A percentile compares a stretch with the other conserved stretches of the same genome.
These are phyloP conservation scores for Gossypium schwendimanii DNA, from an alignment of 441 rosid genomes.

Conservation along the genomic window DNA sequence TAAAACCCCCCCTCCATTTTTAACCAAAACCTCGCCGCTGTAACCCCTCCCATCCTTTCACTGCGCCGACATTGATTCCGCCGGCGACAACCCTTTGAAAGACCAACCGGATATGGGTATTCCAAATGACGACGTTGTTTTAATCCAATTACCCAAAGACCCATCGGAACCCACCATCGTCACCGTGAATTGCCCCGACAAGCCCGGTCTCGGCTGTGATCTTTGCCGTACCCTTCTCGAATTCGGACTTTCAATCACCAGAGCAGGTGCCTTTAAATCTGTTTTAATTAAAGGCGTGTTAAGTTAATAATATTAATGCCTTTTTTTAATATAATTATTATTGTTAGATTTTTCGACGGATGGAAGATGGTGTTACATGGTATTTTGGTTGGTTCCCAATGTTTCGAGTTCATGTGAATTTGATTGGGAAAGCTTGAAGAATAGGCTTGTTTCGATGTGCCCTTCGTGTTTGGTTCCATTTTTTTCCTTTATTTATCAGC, in stretches of 20 bases:
- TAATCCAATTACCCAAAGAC: constrained; percentile 26
- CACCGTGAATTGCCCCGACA: constrained; percentile 61
- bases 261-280: constrained; percentile 29
- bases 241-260: constrained; percentile 40
- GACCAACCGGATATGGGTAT: constrained; percentile 32
- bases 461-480: constrained; percentile 34
- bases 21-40: not conserved
- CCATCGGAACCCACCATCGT: constrained; percentile 36
- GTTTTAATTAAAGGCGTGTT: not conserved
- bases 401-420: constrained; percentile 16
- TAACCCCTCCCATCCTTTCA: not conserved
- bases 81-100: not conserved
- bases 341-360: constrained; percentile 45
- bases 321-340: not conserved
- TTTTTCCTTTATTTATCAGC: constrained; percentile 23
- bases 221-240: constrained; percentile 49
- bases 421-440: constrained; percentile 47
- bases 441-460: constrained; percentile 37
- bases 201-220: constrained; percentile 58
- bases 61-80: not conserved
- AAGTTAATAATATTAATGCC: not conserved
- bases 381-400: constrained; percentile 42
- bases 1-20: not conserved
- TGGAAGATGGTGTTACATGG: constrained; percentile 51
- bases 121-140: constrained; percentile 44